Evolutionary conservation across 2,329 filamentous ascomycete species (phyloP), one percentile per base, ranked within the genome.

Genomic region (Paracoccidioides brasiliensis): DNA sequence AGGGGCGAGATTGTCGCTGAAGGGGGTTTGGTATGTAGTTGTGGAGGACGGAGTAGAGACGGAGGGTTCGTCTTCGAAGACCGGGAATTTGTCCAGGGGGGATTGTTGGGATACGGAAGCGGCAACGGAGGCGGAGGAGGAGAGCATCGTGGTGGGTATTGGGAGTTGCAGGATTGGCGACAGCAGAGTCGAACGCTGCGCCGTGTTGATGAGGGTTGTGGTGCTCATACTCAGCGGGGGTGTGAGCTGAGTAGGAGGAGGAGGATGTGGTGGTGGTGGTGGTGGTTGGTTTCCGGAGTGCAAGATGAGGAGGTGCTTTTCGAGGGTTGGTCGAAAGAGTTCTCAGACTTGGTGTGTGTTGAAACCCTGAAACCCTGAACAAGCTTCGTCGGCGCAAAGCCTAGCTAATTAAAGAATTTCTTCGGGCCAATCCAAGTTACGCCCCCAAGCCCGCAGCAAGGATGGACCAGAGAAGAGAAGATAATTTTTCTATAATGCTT

Each of bases 61-160:
- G 52, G 63, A 59, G 53, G 63, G 58, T 50, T 72, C 68, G 58
- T 72, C 70, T 56, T 71, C 64, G 53, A 72, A 72, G 1, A 69
- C 65, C 45, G 73, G 73, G 53, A 76, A 76, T 56, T 72, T 69
- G 60, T 76, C 73, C 56, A 69, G 59, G 45, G 67, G 68, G 12
- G 55, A 14, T 22, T 33, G 8, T 50, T 51, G 48, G 52, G 43
- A 9, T 7, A 37, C 12, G 52, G 37, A 30, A 42, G 44, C 56
- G 45, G 41, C 14, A 54, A 59, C 64, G 40, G 22, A 42, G 33
- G 33, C 6, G 30, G 45, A 22, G 22, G 35, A 38, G 45, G 44
- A 57, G 44, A n/a, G 15, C 56, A 60, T 64, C 15, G 22, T 22
- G 22, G 22, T 1, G 22, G 50, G 7, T 55, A 60, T 64, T 55